Base-by-base conservation (phyloP, 352 stramenopile genomes). In the Phytopythium chamaehyphon region DNA sequence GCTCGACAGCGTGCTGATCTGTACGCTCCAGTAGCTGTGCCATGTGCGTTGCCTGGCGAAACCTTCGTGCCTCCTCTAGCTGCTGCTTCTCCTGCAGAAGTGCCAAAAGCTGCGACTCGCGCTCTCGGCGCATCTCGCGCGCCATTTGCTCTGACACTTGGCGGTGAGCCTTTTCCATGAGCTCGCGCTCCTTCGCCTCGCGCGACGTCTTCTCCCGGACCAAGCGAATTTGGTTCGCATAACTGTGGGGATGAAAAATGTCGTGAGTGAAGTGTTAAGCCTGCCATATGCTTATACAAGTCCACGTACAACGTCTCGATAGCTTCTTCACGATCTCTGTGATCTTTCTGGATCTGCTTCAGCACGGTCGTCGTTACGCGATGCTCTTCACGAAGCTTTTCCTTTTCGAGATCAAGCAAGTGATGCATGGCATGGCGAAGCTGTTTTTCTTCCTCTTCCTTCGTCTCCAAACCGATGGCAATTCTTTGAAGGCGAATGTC, bases 91-190 rank as follows among this genome's bases (percentile, higher is more conserved):
- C 62, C 33, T 74, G 70, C 5, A 90, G 40, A 22, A 88, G 49
- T 16, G 69, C 59, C n/a, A 58, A 21, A 0, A 90, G 59, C 28
- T 88, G 64, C 28, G 68, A 62, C 50, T 90, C 75, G 24, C 71
- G 66, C 12, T 87, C 73, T 22, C 63, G 62, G n/a, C 76, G 71
- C 46, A 88, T 68, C 40, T 90, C 80, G 11, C 75, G 73, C 37
- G 88, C 61, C 63, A 90, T 78, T 40, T 88, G 67, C 47, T 83
- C 76, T 3, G 76, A 88, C 1, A 73, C 80, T 24, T 75, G 54
- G 33, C 75, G 73, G 21, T 88, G 79, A 3, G 79, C 77, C 42
- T 90, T 86, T 57, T 90, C 76, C 9, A 88, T 69, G 0, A 87
- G 56, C 33, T 83, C 62, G 14, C 77, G 77, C 33, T 90, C 76